Conservation (phyloP, 257 asterid genomes). For the Ophiorrhiza pumila region DNA sequence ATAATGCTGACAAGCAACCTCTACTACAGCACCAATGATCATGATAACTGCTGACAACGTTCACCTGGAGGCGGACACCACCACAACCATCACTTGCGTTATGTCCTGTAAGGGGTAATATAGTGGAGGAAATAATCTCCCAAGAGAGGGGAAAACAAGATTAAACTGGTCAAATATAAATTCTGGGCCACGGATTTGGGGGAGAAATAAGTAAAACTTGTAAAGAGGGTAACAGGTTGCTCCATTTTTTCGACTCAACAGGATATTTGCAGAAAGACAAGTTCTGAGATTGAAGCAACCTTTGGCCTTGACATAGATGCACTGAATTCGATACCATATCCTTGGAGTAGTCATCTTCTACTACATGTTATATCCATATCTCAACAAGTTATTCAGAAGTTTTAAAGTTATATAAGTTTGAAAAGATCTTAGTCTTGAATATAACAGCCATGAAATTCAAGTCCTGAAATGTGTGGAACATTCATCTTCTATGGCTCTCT, state of each 20-base stretch:
- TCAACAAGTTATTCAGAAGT: too few relatives aligned
- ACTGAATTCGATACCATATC: too few relatives aligned
- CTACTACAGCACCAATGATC: not conserved
- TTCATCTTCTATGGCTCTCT: not conserved
- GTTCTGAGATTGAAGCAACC: too few relatives aligned
- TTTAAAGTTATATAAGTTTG: not conserved
- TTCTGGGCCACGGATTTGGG: not conserved
- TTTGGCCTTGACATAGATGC: too few relatives aligned
- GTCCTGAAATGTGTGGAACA: not conserved
- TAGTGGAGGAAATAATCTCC: not conserved
- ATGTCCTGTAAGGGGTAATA: not conserved
- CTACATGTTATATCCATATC: too few relatives aligned
- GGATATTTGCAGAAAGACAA: too few relatives aligned
- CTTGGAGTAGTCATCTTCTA: too few relatives aligned
- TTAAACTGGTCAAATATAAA: not conserved
- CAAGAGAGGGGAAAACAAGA: not conserved
- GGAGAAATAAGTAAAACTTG: not conserved
- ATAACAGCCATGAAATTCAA: not conserved
- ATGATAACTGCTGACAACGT: not conserved
- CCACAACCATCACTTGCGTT: not conserved
- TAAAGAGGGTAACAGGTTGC: too few relatives aligned
- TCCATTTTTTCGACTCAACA: too few relatives aligned
- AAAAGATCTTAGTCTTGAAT: not conserved
- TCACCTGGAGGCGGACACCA: not conserved
- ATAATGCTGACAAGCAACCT: not conserved